Evolutionary conservation across 169 alveolate species (phyloP).

Genomic region (Eimeria nieschulzi): DNA sequence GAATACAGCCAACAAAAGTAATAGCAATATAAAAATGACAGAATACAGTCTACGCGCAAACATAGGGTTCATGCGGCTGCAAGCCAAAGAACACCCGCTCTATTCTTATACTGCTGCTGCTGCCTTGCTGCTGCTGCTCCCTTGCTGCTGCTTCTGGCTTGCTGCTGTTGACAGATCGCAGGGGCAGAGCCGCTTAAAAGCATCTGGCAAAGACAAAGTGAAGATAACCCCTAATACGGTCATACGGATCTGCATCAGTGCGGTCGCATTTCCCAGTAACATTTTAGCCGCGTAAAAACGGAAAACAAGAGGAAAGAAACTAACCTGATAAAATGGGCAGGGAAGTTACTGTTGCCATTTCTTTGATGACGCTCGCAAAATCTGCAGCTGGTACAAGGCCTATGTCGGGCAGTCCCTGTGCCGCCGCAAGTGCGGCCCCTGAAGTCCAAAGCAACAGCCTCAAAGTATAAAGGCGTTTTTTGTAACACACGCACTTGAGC

Average conservation of each 20-base stretch:
- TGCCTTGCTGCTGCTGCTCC: not conserved
- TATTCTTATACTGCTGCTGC: not conserved
- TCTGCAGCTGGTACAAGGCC: slow-evolving; percentile 78
- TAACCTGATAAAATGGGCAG: slow-evolving; percentile 72
- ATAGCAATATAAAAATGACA: not conserved
- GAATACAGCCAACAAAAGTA: not conserved
- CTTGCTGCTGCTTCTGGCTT: not conserved
- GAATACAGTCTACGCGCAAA: not conserved
- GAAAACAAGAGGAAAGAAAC: not conserved
- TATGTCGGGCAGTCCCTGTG: slow-evolving; percentile 89
- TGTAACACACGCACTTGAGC: no score
- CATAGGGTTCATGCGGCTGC: not conserved
- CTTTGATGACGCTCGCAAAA: slow-evolving; percentile 63
- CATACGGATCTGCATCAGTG: no score
- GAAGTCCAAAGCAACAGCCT: not conserved
- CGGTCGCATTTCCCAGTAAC: no score
- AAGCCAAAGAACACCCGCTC: not conserved
- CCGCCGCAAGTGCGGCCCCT: slow-evolving; percentile 83
- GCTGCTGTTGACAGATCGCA: no score
- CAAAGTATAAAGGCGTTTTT: no score
- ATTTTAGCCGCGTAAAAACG: no score
- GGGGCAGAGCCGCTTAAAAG: no score
- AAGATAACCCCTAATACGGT: no score
- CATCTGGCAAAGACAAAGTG: no score
- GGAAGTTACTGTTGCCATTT: slow-evolving; percentile 27